A percentile compares a stretch with the other conserved stretches of the same genome.
These are phyloP conservation scores for Neopestalotiopsis sp. DNA, from an alignment of 2,329 filamentous ascomycete genomes.

Conservation along the genomic window DNA sequence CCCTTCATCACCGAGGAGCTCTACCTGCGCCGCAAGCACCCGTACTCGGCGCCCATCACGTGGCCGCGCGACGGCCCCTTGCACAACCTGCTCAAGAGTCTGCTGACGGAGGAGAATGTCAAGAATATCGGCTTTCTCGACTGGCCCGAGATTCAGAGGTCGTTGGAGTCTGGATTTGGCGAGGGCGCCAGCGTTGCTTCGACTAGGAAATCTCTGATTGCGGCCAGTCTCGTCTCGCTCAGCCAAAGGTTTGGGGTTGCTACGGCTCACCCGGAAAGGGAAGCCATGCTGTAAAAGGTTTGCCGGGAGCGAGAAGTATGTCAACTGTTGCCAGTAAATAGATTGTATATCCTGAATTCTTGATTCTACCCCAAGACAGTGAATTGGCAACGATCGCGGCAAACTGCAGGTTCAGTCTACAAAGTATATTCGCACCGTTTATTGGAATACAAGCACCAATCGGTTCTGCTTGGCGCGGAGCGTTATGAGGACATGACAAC, in stretches of 20 bases:
- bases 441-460: no score
- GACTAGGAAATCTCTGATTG: slow-evolving; percentile 42
- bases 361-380: no score
- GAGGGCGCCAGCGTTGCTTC: slow-evolving; percentile 36
- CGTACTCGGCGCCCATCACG: slow-evolving; percentile 48
- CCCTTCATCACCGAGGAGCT: slow-evolving; percentile 44
- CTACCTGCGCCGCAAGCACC: slow-evolving; percentile 54
- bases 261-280: not conserved
- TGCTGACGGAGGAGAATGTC: slow-evolving; percentile 43
- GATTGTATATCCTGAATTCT: no score
- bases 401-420: no score
- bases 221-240: slow-evolving; percentile 50
- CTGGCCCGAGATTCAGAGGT: slow-evolving; percentile 38
- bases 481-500: no score
- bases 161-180: slow-evolving; percentile 44
- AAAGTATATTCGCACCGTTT: no score
- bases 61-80: slow-evolving; percentile 49
- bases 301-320: not conserved
- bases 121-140: slow-evolving; percentile 45
- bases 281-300: not conserved
- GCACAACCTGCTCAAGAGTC: slow-evolving; percentile 35
- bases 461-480: no score
- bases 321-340: no score
- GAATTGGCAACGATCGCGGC: no score
- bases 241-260: slow-evolving; percentile 45